Conservation (phyloP, 148 eudicot genomes). For the Camellia japonica region DNA sequence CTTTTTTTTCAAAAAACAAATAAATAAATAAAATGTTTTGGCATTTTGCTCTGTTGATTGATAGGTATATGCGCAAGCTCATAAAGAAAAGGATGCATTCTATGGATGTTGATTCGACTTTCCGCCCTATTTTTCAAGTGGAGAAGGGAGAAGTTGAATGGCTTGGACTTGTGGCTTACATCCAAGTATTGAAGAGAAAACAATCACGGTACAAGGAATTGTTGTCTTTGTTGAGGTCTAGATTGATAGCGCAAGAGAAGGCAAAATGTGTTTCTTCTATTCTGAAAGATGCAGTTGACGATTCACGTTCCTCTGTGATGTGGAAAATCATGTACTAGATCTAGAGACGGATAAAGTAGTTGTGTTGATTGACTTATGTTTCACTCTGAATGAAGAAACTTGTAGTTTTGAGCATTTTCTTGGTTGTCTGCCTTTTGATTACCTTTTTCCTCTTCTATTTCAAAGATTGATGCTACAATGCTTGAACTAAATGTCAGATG, state of each 20-base stretch:
- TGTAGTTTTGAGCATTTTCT: not conserved
- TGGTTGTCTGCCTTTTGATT: no score
- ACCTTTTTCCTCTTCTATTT: no score
- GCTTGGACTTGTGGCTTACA: conserved; percentile 80
- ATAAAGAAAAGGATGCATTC: conserved; percentile 58
- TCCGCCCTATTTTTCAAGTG: conserved; percentile 42
- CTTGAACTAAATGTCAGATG: no score
- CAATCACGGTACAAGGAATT: conserved; percentile 52
- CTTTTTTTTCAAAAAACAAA: not conserved
- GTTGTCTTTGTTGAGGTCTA: conserved; percentile 39
- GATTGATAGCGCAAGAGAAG: conserved; percentile 31
- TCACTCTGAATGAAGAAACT: not conserved
- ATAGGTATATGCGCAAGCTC: conserved; percentile 72
- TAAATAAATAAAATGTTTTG: not conserved
- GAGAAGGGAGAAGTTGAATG: conserved; percentile 51
- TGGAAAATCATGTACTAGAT: conserved; percentile 77
- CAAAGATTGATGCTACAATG: no score
- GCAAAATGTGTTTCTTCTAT: conserved; percentile 26
- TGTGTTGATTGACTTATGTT: not conserved
- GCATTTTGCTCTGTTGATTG: conserved; percentile 8
- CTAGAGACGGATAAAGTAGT: not conserved
- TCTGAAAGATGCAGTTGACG: conserved; percentile 64
- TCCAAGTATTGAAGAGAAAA: conserved; percentile 53
- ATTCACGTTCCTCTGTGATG: conserved; percentile 55
- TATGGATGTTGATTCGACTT: conserved; percentile 9